Evolutionary conservation across 257 asterid species (phyloP), one percentile per base, ranked within the genome.

Genomic region (Forsythia suspensa): DNA sequence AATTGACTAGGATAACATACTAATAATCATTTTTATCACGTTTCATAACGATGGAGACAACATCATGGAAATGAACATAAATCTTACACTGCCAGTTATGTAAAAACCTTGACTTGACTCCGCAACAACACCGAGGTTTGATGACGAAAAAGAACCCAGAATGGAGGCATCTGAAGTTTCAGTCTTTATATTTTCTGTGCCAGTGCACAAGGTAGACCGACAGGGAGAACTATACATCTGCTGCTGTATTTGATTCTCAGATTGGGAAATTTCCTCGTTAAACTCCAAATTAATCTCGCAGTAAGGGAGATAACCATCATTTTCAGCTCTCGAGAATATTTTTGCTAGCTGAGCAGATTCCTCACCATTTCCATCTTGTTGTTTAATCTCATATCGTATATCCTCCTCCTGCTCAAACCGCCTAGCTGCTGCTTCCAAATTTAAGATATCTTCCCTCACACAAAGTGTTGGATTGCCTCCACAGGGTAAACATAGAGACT

Each of bases 341-440:
- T 77, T 80, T 72, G 87, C 80, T 52, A 89, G 90, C 77, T 82
- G 77, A 80, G 83, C 72, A 78, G 84, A 84, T 63, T 89, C 94
- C 34, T 86, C 94, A 5, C 84, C 87, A 52, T 70, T 82, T 78
- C 82, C 84, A 66, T 36, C 75, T 18, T 80, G 77, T 65, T 85
- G 89, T 82, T 93, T 91, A 84, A 91, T 90, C 83, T 87, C 94
- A 20, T 77, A 74, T 51, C 70, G 51, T 76, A 89, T 82, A 74
- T 80, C 79, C 79, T 84, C 83, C 79, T 90, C 97, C 84, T 81
- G 87, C 89, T 95, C 99, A 86, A 95, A 95, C 81, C 84, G 89
- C 83, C 72, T 87, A 0, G 99, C 97, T 42, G 86, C 96, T 72
- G 89, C 88, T 86, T 95, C 99, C 92, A 91, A 72, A 75, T 86